A percentile compares a stretch with the other conserved stretches of the same genome.
Conservation (phyloP, 2,329 filamentous ascomycete genomes). For the Ophiosphaerella herpotricha region DNA sequence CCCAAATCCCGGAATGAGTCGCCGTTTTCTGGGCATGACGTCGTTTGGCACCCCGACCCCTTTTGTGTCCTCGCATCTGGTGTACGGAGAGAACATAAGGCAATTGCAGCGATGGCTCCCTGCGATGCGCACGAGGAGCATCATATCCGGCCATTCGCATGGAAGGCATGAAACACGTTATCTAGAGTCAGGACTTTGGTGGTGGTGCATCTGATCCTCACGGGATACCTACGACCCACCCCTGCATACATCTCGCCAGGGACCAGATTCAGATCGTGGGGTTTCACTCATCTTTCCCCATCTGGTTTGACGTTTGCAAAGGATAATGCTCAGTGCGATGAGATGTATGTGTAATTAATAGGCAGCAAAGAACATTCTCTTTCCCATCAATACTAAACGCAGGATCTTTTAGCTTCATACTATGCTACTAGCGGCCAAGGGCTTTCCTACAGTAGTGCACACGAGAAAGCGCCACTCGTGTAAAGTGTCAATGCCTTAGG, state of each 20-base stretch:
- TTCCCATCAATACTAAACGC: not conserved
- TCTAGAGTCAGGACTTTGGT: not conserved
- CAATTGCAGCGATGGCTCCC: no score
- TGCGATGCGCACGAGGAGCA: not conserved
- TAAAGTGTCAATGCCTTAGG: no score
- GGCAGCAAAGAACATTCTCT: not conserved
- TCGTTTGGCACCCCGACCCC: slow-evolving; percentile 24
- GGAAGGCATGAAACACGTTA: not conserved
- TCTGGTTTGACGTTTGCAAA: not conserved
- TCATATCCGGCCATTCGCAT: not conserved
- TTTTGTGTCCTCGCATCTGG: slow-evolving; percentile 8
- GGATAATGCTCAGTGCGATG: not conserved
- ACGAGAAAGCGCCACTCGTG: no score
- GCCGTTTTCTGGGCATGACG: slow-evolving; percentile 23
- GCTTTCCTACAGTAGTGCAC: no score
- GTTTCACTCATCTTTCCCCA: not conserved
- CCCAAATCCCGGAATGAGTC: slow-evolving; percentile 15
- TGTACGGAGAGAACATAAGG: no score
- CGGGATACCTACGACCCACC: not conserved
- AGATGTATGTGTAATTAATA: not conserved
- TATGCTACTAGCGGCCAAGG: not conserved
- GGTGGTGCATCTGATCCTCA: not conserved
- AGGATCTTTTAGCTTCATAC: not conserved
- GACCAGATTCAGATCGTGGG: not conserved
- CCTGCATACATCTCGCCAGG: not conserved